Conservation (phyloP, 1,284 basidiomycete genomes). For the Lentinus polychrous region DNA sequence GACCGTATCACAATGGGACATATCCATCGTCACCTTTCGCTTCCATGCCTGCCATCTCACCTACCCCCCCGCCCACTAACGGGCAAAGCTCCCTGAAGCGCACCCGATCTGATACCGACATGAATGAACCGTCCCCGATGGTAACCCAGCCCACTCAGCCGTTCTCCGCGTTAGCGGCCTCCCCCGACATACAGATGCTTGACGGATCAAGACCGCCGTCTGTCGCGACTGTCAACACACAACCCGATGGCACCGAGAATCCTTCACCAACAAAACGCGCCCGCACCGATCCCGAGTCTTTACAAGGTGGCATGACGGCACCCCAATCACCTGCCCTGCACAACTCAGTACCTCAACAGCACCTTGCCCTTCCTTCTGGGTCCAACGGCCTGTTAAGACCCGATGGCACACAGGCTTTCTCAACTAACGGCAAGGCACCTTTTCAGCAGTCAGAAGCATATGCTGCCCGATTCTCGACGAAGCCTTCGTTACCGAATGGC, state of each 20-base stretch:
- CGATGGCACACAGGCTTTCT: conserved; percentile 4
- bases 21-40: conserved; percentile 38
- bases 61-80: conserved; percentile 48
- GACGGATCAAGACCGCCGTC: conserved; percentile 44
- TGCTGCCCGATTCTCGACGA: conserved; percentile 59
- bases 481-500: conserved; percentile 51
- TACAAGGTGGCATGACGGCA: conserved; percentile 13
- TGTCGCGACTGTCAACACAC: conserved; percentile 39
- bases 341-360: background rate
- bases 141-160: conserved; percentile 15
- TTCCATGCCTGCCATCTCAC: conserved; percentile 30
- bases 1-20: conserved; percentile 29
- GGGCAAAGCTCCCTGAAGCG: conserved; percentile 35
- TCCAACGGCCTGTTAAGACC: conserved; percentile 9
- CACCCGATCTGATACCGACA: conserved; percentile 39
- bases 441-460: conserved; percentile 19
- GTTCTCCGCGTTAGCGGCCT: conserved; percentile 31
- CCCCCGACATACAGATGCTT: conserved; percentile 37
- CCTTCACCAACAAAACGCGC: conserved; percentile 61
- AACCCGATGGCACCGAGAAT: conserved; percentile 42
- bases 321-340: background rate
- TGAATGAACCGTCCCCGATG: conserved; percentile 12
- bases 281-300: conserved; percentile 46
- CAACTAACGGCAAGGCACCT: conserved; percentile 19
- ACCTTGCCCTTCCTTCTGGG: conserved; percentile 4